phyloP scores from a whole-genome alignment of 1,284 basidiomycete species.

The Apiotrichum montevideense region DNA sequence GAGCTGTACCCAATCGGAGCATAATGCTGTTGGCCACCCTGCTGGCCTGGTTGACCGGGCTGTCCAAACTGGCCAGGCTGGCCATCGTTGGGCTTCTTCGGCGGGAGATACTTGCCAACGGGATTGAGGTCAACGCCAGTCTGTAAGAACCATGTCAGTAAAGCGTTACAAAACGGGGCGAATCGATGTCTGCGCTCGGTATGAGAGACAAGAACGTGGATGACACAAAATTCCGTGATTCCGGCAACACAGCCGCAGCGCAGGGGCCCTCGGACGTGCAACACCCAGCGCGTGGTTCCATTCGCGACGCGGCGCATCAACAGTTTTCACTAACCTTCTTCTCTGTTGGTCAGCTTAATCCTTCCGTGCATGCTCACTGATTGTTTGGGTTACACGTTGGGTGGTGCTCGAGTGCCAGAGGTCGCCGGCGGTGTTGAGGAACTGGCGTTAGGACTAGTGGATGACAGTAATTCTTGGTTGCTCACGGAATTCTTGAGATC shows the following conservation, averaged over 20 bases:
- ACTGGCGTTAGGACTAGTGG: not conserved
- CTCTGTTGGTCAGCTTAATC: not conserved
- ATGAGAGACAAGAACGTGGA: no score
- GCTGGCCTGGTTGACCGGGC: not conserved
- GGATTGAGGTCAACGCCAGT: not conserved
- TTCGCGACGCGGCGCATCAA: no score
- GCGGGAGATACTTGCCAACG: not conserved
- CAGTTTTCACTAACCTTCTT: not conserved
- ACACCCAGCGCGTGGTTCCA: no score
- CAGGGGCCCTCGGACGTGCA: no score
- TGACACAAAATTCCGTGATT: no score
- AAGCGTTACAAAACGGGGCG: not conserved
- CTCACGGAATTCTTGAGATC: not conserved
- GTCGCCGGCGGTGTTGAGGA: not conserved
- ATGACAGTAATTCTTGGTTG: not conserved
- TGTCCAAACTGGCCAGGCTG: not conserved
- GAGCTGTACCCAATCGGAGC: not conserved
- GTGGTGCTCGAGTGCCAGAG: not conserved
- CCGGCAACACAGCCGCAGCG: no score
- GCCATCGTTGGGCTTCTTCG: not conserved
- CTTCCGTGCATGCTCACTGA: not conserved
- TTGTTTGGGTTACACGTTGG: not conserved
- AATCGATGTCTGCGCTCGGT: no score
- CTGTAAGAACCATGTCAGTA: not conserved
- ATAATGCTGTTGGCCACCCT: not conserved